A percentile compares a stretch with the other conserved stretches of the same genome.
These are phyloP conservation scores for Leptomonas seymouri DNA, from an alignment of 208 protist species.

Conservation along the genomic window DNA sequence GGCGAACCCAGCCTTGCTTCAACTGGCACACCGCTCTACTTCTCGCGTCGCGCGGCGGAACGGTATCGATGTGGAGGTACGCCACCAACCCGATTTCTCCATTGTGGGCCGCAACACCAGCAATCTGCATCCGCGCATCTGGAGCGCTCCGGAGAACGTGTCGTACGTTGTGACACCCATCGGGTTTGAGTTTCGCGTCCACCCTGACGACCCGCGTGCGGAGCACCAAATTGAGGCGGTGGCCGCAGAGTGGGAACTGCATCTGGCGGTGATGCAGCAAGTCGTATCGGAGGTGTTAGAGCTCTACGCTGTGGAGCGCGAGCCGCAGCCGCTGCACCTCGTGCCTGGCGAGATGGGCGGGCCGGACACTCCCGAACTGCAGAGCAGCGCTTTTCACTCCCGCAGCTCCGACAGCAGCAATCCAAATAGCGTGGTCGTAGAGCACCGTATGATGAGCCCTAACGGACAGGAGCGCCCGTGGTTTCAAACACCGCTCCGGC, in stretches of 20 bases:
- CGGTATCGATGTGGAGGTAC: conserved; percentile 76
- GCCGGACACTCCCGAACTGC: conserved; percentile 58
- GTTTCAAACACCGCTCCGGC: conserved; percentile 73
- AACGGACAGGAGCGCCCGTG: conserved; percentile 68
- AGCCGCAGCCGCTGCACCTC: conserved; percentile 66
- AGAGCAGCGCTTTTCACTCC: conserved; percentile 77
- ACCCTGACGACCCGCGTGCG: conserved; percentile 83
- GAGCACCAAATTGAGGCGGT: conserved; percentile 74
- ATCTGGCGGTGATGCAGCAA: conserved; percentile 76
- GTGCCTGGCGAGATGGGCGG: conserved; percentile 71
- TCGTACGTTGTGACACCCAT: conserved; percentile 74
- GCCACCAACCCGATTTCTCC: conserved; percentile 75
- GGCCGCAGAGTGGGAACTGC: conserved; percentile 78
- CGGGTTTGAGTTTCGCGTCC: conserved; percentile 90
- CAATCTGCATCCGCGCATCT: conserved; percentile 75
- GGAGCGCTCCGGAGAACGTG: conserved; percentile 70
- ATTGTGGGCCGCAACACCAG: conserved; percentile 70
- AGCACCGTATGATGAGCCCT: conserved; percentile 67
- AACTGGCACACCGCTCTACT: conserved; percentile 61
- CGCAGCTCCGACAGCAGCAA: not conserved
- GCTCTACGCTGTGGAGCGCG: conserved; percentile 76
- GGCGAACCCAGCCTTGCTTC: conserved; percentile 64
- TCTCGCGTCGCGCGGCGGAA: conserved; percentile 46
- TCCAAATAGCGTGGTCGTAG: conserved; percentile 19
- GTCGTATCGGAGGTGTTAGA: conserved; percentile 89